phyloP scores from a whole-genome alignment of 2,329 filamentous ascomycete genomes.

The Onygenales sp. region DNA sequence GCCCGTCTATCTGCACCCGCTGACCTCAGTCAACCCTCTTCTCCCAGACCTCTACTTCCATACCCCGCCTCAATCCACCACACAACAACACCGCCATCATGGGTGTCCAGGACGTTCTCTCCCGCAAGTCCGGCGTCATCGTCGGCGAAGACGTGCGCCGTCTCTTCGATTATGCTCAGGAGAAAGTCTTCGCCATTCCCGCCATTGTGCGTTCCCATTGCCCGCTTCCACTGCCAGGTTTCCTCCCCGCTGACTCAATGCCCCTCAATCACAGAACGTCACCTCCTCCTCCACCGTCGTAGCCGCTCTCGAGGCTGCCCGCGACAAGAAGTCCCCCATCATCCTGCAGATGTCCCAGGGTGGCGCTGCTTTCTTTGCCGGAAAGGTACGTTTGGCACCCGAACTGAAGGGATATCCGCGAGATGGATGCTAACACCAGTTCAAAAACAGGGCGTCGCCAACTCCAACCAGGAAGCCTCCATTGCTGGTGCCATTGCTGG shows the following conservation, averaged over 20 bases:
- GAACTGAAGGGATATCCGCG: neutral
- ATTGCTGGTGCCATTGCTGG: constrained; percentile 80
- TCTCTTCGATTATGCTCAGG: constrained; percentile 83
- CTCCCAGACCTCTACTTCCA: too few species aligned
- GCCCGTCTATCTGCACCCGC: too few species aligned
- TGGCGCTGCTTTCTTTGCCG: constrained; percentile 85
- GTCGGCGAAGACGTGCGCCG: constrained; percentile 56
- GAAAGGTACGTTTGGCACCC: constrained; percentile 50
- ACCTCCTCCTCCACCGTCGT: constrained; percentile 86
- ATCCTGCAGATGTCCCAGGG: constrained; percentile 92
- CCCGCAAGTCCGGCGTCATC: constrained; percentile 57
- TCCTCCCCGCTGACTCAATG: constrained; percentile 8
- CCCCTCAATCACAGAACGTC: constrained; percentile 54
- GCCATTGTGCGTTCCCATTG: constrained; percentile 51
- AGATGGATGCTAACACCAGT: neutral
- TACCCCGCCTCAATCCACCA: neutral
- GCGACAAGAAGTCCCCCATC: constrained; percentile 82
- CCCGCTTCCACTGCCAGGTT: neutral
- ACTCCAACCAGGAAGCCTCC: constrained; percentile 75
- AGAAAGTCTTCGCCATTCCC: constrained; percentile 81
- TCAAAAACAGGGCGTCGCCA: constrained; percentile 56
- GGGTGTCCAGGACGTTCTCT: constrained; percentile 46
- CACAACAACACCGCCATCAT: constrained; percentile 20
- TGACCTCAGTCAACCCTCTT: too few species aligned
- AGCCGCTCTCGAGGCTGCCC: constrained; percentile 84